These are phyloP conservation scores for Linnemannia elongata DNA, from an alignment of 192 early-diverging fungal genomes.

Conservation along the genomic window DNA sequence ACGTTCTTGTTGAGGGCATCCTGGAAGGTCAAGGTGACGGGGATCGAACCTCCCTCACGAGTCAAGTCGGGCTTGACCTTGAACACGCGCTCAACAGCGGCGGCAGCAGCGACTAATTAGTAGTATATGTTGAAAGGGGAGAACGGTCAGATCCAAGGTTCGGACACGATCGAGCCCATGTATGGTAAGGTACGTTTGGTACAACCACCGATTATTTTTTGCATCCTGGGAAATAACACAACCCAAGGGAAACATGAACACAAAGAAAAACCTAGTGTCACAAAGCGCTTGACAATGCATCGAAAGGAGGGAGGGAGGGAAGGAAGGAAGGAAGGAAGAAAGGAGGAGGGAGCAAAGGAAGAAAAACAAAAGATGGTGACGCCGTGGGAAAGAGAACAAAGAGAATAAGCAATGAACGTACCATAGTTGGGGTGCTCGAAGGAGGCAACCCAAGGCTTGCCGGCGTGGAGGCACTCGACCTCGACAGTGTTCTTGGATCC, in stretches of 20 bases:
- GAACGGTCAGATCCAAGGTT: neutral
- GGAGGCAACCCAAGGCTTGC: conserved; percentile 93
- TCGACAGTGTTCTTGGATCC: conserved; percentile 87
- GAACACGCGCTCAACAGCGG: conserved; percentile 94
- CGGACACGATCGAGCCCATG: neutral
- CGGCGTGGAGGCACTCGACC: conserved; percentile 84
- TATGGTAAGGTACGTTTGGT: neutral
- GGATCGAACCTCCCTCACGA: conserved; percentile 98
- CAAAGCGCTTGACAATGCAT: neutral
- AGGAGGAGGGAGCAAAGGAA: too few species aligned
- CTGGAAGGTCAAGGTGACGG: conserved; percentile 98
- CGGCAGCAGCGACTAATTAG: conserved; percentile 80
- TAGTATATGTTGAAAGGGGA: neutral
- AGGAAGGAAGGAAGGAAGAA: neutral
- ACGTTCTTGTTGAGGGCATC: conserved; percentile 92
- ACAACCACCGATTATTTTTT: neutral
- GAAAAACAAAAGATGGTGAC: too few species aligned
- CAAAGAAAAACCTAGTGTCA: neutral
- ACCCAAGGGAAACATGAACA: neutral
- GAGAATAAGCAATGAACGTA: conserved; percentile 31
- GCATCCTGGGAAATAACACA: neutral
- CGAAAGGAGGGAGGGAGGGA: neutral
- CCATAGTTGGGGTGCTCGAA: conserved; percentile 94
- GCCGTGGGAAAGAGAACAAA: conserved; percentile 11
- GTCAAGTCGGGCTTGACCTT: conserved; percentile 94